Evolutionary conservation across 768 basidiomycete genomes (phyloP).

Genomic region (Xerocomus brunneocitrinus): DNA sequence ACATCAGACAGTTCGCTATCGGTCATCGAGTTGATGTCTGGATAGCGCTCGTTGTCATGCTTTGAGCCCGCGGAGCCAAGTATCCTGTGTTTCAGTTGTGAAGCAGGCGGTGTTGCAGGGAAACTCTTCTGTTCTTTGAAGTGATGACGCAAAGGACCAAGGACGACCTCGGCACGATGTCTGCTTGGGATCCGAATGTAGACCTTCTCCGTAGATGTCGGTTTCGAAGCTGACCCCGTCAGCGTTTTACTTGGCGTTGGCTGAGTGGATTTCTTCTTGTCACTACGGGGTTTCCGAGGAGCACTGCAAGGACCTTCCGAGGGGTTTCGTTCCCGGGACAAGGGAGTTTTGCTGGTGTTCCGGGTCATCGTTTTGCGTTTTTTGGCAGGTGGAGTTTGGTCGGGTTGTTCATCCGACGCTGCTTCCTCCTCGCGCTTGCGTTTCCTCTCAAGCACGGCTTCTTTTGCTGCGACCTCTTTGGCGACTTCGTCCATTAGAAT

Average conservation of each 20-base stretch:
- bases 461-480: constrained; percentile 50
- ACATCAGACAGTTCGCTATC: constrained; percentile 28
- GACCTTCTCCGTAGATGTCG: constrained; percentile 22
- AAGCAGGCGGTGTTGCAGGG: constrained; percentile 18
- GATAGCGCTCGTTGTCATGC: constrained; percentile 18
- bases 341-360: constrained; percentile 10
- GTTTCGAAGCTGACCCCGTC: constrained; percentile 15
- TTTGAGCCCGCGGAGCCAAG: constrained; percentile 16
- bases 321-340: constrained; percentile 22
- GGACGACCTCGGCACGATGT: constrained; percentile 19
- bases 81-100: constrained; percentile 20
- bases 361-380: constrained; percentile 19
- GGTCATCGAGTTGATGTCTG: constrained; percentile 6
- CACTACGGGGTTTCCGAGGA: constrained; percentile 32
- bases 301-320: constrained; percentile 17
- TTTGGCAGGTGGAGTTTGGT: constrained; percentile 20
- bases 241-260: constrained; percentile 15
- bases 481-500: constrained; percentile 55
- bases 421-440: constrained; percentile 51
- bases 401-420: constrained; percentile 10
- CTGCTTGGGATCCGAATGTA: constrained; percentile 22
- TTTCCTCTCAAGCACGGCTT: constrained; percentile 52
- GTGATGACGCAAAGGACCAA: constrained; percentile 7
- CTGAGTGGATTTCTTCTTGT: constrained; percentile 9
- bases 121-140: constrained; percentile 14